phyloP scores from a whole-genome alignment of 805 yeast species.

The Candida chauliodis region DNA sequence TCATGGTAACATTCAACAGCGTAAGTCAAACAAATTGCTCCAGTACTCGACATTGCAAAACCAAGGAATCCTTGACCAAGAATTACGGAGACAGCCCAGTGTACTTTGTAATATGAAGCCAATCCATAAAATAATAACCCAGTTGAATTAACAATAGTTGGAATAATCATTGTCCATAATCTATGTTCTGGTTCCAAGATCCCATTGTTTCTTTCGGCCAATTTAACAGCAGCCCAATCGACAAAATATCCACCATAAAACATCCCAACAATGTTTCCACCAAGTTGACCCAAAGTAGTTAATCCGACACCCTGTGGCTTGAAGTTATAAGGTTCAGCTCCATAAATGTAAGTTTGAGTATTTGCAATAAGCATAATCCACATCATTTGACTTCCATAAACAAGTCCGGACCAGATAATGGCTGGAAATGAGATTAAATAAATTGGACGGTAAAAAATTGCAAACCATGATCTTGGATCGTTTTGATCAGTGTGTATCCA shows the following conservation, averaged over 20 bases:
- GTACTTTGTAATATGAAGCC: constrained; percentile 29
- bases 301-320: constrained; percentile 37
- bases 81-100: constrained; percentile 43
- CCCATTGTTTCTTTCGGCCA: constrained; percentile 28
- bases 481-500: constrained; percentile 35
- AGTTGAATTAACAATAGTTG: constrained; percentile 38
- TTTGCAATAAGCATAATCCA: constrained; percentile 43
- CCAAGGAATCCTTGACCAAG: constrained; percentile 45
- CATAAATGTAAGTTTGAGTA: constrained; percentile 40
- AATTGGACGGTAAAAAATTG: constrained; percentile 37
- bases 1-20: constrained; percentile 42
- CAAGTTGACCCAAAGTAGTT: constrained; percentile 41
- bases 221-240: constrained; percentile 30
- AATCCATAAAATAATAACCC: constrained; percentile 46
- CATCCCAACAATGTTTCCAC: constrained; percentile 44
- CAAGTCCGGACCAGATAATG: constrained; percentile 44
- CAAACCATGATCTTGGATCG: constrained; percentile 39
- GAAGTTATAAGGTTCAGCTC: constrained; percentile 38
- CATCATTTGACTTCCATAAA: constrained; percentile 49
- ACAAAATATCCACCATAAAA: constrained; percentile 43
- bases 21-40: constrained; percentile 42
- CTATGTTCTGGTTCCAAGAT: constrained; percentile 28
- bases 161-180: constrained; percentile 31
- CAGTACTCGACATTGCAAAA: constrained; percentile 44
- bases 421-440: constrained; percentile 37